Evolutionary conservation across 495 filamentous ascomycete species (phyloP).

Genomic region (Hypoxylon intermedium): DNA sequence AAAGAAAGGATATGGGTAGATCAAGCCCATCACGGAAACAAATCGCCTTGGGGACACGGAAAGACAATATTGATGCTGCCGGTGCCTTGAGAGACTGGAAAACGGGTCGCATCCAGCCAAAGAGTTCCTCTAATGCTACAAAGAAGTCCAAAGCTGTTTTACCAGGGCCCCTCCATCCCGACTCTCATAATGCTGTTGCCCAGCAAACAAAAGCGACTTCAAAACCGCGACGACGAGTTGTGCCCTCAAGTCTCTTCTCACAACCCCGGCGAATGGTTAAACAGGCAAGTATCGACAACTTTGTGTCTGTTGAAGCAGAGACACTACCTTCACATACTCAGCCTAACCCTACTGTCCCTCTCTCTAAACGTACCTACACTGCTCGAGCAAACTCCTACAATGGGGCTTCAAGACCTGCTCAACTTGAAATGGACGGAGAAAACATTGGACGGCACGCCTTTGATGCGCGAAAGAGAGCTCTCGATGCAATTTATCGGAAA

Average conservation of each 20-base stretch:
- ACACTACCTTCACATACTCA: slow-evolving; percentile 6
- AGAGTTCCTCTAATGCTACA: slow-evolving; percentile 26
- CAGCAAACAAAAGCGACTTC: slow-evolving; percentile 19
- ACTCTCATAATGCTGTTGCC: slow-evolving; percentile 41
- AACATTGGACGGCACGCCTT: slow-evolving; percentile 37
- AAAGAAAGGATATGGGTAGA: slow-evolving; percentile 68
- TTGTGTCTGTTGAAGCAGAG: slow-evolving; percentile 35
- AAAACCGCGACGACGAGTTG: slow-evolving; percentile 13
- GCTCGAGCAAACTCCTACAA: slow-evolving; percentile 16
- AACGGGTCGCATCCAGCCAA: slow-evolving; percentile 67
- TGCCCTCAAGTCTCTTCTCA: slow-evolving; percentile 22
- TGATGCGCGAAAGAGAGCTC: slow-evolving; percentile 51
- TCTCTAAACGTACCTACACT: slow-evolving; percentile 11
- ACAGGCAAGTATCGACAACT: slow-evolving; percentile 46
- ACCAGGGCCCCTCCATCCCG: slow-evolving; percentile 39
- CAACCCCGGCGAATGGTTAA: slow-evolving; percentile 38
- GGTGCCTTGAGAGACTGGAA: slow-evolving; percentile 76
- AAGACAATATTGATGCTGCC: slow-evolving; percentile 79
- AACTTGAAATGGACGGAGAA: slow-evolving; percentile 53
- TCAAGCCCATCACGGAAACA: slow-evolving; percentile 77
- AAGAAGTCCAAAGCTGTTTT: slow-evolving; percentile 14
- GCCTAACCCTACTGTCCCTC: slow-evolving; percentile 9
- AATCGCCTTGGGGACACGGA: slow-evolving; percentile 71
- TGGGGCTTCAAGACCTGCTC: slow-evolving; percentile 48
- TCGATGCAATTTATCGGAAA: slow-evolving; percentile 58